Evolutionary conservation across 2,329 filamentous ascomycete genomes (phyloP).

Genomic region (Cephalotrichum gorgonifer): DNA sequence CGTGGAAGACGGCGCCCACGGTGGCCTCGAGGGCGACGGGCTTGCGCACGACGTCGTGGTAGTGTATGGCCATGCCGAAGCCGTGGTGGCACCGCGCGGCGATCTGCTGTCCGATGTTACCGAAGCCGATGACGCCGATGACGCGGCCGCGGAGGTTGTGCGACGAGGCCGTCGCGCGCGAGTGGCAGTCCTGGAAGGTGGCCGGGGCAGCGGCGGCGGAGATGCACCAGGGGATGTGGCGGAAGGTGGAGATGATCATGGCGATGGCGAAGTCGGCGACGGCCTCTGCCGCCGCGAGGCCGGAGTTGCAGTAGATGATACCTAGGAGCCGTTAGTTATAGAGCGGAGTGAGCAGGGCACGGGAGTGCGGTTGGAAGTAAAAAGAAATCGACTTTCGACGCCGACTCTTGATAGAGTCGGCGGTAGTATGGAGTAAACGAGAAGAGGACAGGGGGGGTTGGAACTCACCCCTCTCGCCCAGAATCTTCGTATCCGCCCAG

Average conservation of each 20-base stretch:
- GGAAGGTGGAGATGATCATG: conserved; percentile 59
- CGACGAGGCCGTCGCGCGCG: conserved; percentile 45
- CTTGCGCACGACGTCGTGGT: conserved; percentile 48
- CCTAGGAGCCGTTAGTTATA: conserved; percentile 24
- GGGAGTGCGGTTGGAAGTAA: no score
- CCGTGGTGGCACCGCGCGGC: conserved; percentile 39
- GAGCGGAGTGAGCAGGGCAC: no score
- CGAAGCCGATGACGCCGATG: conserved; percentile 60
- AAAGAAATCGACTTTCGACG: not conserved
- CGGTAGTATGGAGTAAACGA: no score
- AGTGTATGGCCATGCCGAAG: conserved; percentile 58
- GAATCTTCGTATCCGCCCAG: conserved; percentile 51
- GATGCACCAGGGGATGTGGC: conserved; percentile 55
- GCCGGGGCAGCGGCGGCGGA: conserved; percentile 35
- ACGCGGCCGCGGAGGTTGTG: conserved; percentile 52
- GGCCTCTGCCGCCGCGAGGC: conserved; percentile 58
- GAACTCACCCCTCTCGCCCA: conserved; percentile 46
- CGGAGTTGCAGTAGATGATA: conserved; percentile 64
- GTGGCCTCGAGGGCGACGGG: conserved; percentile 26
- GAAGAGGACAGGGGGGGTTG: not conserved
- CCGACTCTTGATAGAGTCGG: no score
- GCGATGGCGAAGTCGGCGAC: conserved; percentile 63
- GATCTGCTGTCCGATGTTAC: conserved; percentile 53
- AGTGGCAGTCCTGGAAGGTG: conserved; percentile 48
- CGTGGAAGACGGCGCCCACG: conserved; percentile 37